These are phyloP conservation scores for Apiotrichum gracile DNA, from an alignment of 1,284 basidiomycete genomes.

Conservation along the genomic window DNA sequence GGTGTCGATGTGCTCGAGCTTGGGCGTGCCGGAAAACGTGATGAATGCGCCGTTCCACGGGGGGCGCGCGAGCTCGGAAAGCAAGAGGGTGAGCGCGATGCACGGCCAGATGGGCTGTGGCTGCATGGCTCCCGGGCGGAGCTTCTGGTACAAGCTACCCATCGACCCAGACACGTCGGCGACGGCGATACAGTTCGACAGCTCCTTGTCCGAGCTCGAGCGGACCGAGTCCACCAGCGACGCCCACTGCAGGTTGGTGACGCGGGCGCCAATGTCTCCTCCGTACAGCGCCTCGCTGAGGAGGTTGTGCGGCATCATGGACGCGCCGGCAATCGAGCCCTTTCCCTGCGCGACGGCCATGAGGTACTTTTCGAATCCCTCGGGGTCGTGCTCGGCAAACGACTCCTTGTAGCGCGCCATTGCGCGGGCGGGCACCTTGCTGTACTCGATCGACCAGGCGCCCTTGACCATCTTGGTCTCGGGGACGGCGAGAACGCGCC, in stretches of 20 bases:
- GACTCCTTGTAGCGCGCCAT: conserved; percentile 56
- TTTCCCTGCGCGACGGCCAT: conserved; percentile 53
- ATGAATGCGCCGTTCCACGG: conserved; percentile 63
- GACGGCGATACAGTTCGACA: conserved; percentile 61
- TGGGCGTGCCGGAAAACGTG: conserved; percentile 57
- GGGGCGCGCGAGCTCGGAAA: conserved; percentile 57
- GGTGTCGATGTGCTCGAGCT: conserved; percentile 53
- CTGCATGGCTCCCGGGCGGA: background rate
- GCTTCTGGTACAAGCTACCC: conserved; percentile 42
- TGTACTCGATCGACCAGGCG: conserved; percentile 52
- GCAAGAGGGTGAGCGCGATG: conserved; percentile 60
- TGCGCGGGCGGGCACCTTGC: conserved; percentile 55
- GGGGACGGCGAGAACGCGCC: conserved; percentile 50
- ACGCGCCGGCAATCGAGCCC: conserved; percentile 22
- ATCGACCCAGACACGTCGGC: conserved; percentile 71
- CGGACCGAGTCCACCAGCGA: conserved; percentile 54
- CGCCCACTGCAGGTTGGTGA: conserved; percentile 62
- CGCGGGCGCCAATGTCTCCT: conserved; percentile 23
- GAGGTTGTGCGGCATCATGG: conserved; percentile 29
- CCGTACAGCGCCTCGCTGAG: conserved; percentile 14
- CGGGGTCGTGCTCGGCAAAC: conserved; percentile 57
- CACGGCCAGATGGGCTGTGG: conserved; percentile 52
- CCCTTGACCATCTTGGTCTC: conserved; percentile 57
- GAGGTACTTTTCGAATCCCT: conserved; percentile 57
- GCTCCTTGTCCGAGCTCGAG: conserved; percentile 49